Evolutionary conservation across 352 stramenopile species (phyloP), one percentile per base, ranked within the genome.

Genomic region (Hyaloperonospora brassicae): DNA sequence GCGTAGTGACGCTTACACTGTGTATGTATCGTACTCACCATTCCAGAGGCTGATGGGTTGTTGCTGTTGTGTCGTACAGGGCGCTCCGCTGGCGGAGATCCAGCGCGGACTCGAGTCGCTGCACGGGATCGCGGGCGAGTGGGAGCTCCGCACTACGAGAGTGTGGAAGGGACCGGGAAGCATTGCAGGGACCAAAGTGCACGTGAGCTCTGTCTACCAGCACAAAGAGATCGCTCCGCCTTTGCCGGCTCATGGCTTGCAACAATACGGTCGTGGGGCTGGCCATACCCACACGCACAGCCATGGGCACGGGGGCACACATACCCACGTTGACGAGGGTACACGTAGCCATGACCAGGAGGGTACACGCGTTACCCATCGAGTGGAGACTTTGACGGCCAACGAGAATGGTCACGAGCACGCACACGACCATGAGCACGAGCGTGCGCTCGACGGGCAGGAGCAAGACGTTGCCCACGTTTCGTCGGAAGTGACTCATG

Each of bases 111-210:
- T 95, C 27, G 54, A 77, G 47, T 80, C 79, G 30, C 53, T 94
- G 25, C 55, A 64, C 2, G 76, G 53, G 17, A 87, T 93, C 34
- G 68, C 81, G 10, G 86, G 83, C 22, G 92, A 98, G 61, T 98
- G 95, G 80, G 60, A 70, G 27, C 68, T 98, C 36, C 68, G 50
- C 24, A 76, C 66, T 2, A 74, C 59, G 22, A 66, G 62, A 55
- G 86, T 86, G 27, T 95, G 82, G 79, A 84, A 95, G 55, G 86
- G 90, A 5, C 73, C 86, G 6, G 91, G 92, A 2, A 79, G 64
- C 31, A 97, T 98, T 68, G 86, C 86, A 5, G 91, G 85, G 6
- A 88, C 70, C 13, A 93, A 97, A 55, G 79, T 95, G 5, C 60
- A 89, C 50, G 91, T 98, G 6, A 53, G 68, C 3, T 97, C 88